Percentiles rank a stretch among this genome's conserved stretches.
These are phyloP conservation scores for Rhodotorula graminis DNA, from an alignment of 768 basidiomycete species.

Conservation along the genomic window DNA sequence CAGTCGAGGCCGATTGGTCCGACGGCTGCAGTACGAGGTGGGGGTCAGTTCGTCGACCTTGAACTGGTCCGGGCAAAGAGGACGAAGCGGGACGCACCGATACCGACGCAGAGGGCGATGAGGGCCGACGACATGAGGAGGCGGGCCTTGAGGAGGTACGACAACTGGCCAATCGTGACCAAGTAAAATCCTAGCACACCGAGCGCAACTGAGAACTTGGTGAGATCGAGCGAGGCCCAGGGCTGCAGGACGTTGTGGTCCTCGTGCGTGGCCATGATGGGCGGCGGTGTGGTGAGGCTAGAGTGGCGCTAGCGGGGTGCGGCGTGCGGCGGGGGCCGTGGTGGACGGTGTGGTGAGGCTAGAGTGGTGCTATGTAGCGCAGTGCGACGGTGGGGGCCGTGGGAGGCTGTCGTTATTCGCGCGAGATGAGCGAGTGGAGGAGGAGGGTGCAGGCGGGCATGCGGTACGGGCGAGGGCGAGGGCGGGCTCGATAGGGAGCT, in stretches of 20 bases:
- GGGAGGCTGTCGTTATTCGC: neutral
- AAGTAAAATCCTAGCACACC: slow-evolving; percentile 45
- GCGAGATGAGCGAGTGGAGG: neutral
- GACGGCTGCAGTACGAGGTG: slow-evolving; percentile 43
- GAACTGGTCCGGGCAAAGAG: neutral
- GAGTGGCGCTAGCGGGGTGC: too few relatives aligned
- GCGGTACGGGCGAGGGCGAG: neutral
- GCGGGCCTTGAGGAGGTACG: slow-evolving; percentile 48
- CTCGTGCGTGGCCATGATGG: neutral
- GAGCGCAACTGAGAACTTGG: slow-evolving; percentile 43
- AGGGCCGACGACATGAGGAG: slow-evolving; percentile 46
- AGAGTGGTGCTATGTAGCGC: too few relatives aligned
- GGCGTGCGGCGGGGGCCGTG: too few relatives aligned
- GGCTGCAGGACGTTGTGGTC: slow-evolving; percentile 21
- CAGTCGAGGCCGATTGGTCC: slow-evolving; percentile 47
- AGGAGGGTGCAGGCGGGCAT: neutral
- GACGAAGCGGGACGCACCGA: slow-evolving; percentile 21
- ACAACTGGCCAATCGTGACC: slow-evolving; percentile 44
- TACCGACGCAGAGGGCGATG: slow-evolving; percentile 33
- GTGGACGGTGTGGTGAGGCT: too few relatives aligned
- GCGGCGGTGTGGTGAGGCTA: neutral
- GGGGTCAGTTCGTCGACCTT: slow-evolving; percentile 6
- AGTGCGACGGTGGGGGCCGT: neutral
- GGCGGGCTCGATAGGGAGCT: neutral
- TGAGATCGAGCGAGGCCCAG: slow-evolving; percentile 45